Evolutionary conservation across 2,329 filamentous ascomycete genomes (phyloP), one percentile per base, ranked within the genome.

Genomic region (Fusarium staphyleae): DNA sequence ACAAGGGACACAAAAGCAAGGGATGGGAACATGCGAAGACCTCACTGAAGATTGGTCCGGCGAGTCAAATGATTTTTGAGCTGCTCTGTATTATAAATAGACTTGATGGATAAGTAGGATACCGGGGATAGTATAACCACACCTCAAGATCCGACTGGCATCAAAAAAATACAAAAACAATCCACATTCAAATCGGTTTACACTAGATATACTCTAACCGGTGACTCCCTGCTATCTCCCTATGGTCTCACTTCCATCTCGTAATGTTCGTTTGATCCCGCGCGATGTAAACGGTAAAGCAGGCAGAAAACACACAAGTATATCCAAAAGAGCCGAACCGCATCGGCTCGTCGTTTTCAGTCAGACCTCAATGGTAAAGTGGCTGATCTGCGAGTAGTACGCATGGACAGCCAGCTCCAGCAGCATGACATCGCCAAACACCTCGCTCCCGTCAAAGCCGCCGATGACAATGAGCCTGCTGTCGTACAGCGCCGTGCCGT

Each of bases 351-450:
- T 29, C 18, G n/a, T 12, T 30, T n/a, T 30, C 28, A 87, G 53
- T 30, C 28, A 87, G 53, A 89, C 84, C 66, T 88, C 85, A 64
- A 89, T 88, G 32, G 79, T 85, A 63, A 89, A 89, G 71, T 89
- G 86, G 69, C 85, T 88, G 68, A 89, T 89, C 72, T 89, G 87
- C 57, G 86, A 88, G 67, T 88, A 89, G 69, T 89, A 89, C 30
- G 86, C 83, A 70, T 88, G 86, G 10, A 89, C 85, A 2, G 85
- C 87, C 64, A 89, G 73, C 73, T 89, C 87, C 48, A 89, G 73
- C 5, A 88, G 78, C 77, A 81, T 85, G 14, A 87, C 86, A 56
- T 89, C 87, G 29, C 81, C 81, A 76, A 88, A 89, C 18, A 89
- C 86, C 69, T 87, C 83, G 52, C 75, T 79, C 45, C 86, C 87